phyloP scores from a whole-genome alignment of 257 asterid species.

The Cinchona pubescens region DNA sequence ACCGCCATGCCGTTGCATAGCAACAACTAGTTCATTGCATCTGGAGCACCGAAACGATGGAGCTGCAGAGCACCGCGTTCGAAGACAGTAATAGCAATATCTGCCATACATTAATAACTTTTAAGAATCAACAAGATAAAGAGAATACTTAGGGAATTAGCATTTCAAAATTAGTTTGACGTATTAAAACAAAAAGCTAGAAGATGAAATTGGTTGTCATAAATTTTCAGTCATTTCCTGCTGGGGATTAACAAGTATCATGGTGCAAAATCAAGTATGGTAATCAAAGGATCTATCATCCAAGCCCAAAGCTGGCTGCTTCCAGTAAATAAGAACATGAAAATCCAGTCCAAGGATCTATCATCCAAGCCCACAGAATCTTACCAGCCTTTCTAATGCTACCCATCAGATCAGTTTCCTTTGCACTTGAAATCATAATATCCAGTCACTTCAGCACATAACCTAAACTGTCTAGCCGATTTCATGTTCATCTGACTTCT shows the following conservation, averaged over 20 bases:
- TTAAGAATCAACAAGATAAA: conserved; percentile 1
- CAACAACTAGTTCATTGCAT: conserved; percentile 79
- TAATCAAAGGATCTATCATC: background rate
- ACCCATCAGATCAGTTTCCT: too few species aligned
- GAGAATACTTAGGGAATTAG: background rate
- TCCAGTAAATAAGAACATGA: background rate
- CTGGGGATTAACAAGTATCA: background rate
- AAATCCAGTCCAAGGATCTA: too few species aligned
- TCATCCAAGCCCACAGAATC: too few species aligned
- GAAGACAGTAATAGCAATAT: conserved; percentile 87
- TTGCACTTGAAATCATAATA: too few species aligned
- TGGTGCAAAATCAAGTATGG: background rate
- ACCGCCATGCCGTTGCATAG: conserved; percentile 76
- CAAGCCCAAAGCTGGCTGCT: background rate
- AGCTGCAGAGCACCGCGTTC: conserved; percentile 77
- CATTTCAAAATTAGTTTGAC: background rate
- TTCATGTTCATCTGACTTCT: too few species aligned
- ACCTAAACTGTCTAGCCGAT: too few species aligned
- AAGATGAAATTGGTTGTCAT: background rate
- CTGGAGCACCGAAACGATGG: conserved; percentile 74
- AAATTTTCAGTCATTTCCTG: background rate
- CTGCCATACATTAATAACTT: conserved; percentile 31
- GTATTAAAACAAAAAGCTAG: background rate
- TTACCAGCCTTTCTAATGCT: too few species aligned
- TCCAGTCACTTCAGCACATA: too few species aligned